phyloP scores from a whole-genome alignment of 2,329 filamentous ascomycete species.

The Ceratocystis harringtonii region DNA sequence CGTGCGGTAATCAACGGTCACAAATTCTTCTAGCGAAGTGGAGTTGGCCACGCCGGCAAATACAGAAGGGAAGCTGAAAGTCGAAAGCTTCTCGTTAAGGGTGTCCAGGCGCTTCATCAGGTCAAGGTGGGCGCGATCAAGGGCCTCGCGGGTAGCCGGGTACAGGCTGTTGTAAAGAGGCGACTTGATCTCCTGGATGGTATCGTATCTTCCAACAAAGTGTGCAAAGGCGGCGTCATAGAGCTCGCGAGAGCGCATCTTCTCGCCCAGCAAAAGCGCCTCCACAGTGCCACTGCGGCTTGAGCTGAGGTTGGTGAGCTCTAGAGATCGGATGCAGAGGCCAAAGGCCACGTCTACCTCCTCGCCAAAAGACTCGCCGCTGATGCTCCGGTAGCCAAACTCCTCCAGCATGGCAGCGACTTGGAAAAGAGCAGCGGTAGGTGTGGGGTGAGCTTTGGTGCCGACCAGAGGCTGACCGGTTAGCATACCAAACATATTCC shows the following conservation, averaged over 20 bases:
- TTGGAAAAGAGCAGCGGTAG: constrained; percentile 40
- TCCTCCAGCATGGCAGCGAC: constrained; percentile 39
- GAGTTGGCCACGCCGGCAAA: constrained; percentile 82
- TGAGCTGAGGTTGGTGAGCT: constrained; percentile 61
- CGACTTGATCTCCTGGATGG: constrained; percentile 51
- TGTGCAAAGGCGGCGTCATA: constrained; percentile 91
- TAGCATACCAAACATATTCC: constrained; percentile 53
- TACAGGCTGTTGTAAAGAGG: constrained; percentile 58
- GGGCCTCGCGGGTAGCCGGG: constrained; percentile 54
- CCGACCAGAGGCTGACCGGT: constrained; percentile 48
- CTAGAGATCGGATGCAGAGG: constrained; percentile 62
- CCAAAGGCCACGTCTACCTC: constrained; percentile 50
- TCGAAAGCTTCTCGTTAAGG: constrained; percentile 58
- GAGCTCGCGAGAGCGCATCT: constrained; percentile 63
- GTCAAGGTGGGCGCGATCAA: constrained; percentile 71
- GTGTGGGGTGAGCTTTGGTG: constrained; percentile 36
- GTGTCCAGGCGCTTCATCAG: constrained; percentile 56
- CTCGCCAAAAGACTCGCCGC: constrained; percentile 44
- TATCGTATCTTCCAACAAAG: constrained; percentile 70
- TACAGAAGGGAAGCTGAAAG: constrained; percentile 82
- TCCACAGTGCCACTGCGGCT: constrained; percentile 84
- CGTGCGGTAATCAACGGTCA: constrained; percentile 62
- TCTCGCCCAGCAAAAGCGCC: constrained; percentile 75
- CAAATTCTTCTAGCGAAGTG: constrained; percentile 61
- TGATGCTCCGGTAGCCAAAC: constrained; percentile 41